Evolutionary conservation across 176 grass and related monocot species (phyloP).

Genomic region (Luzula sylvatica): DNA sequence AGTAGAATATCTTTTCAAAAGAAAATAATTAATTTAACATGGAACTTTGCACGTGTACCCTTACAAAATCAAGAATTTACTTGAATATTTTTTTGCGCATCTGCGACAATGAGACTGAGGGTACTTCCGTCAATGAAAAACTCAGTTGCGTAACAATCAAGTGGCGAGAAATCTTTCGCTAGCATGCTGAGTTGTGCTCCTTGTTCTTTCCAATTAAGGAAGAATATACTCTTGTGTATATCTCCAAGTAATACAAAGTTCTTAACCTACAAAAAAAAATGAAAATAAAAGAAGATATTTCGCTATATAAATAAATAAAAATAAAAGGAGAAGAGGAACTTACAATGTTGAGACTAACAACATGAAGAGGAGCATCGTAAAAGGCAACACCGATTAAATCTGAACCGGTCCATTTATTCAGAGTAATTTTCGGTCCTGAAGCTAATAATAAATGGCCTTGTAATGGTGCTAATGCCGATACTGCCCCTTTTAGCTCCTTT

Average conservation of each 20-base stretch:
- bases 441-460: conserved; percentile 93
- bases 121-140: conserved; percentile 97
- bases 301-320: background rate
- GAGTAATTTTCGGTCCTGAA: conserved; percentile 89
- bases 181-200: conserved; percentile 87
- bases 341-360: conserved; percentile 97
- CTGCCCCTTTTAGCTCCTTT: conserved; percentile 89
- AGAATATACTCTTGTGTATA: conserved; percentile 94
- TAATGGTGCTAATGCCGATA: conserved; percentile 88
- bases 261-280: conserved; percentile 51
- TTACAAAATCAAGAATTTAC: no score
- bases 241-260: conserved; percentile 92
- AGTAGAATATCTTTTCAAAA: conserved; percentile 73
- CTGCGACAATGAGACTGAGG: conserved; percentile 74
- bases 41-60: no score
- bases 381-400: conserved; percentile 87
- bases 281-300: background rate
- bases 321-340: conserved; percentile 30
- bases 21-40: background rate
- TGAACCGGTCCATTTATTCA: conserved; percentile 91
- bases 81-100: conserved; percentile 87
- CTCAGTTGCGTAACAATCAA: conserved; percentile 89
- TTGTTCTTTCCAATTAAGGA: conserved; percentile 96
- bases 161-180: conserved; percentile 88
- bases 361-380: conserved; percentile 96